phyloP scores from a whole-genome alignment of 2,329 filamentous ascomycete species.

The Clonostachys rhizophaga region DNA sequence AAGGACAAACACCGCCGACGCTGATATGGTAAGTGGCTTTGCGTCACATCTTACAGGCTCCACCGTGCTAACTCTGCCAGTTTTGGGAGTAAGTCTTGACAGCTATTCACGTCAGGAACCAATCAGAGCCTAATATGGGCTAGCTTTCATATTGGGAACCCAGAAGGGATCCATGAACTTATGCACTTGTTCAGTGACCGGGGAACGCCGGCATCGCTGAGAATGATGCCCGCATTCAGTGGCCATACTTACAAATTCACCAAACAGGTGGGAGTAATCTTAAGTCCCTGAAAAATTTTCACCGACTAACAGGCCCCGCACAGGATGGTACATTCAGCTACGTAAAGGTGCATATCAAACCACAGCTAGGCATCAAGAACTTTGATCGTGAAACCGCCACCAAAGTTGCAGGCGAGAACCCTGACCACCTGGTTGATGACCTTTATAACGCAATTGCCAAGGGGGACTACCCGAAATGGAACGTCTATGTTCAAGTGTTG shows the following conservation, averaged over 20 bases:
- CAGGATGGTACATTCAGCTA: conserved; percentile 63
- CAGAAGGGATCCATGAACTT: conserved; percentile 58
- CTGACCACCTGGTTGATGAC: conserved; percentile 60
- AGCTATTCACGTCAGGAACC: conserved; percentile 8
- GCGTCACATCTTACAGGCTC: neutral
- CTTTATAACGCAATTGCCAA: conserved; percentile 58
- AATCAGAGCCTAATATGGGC: neutral
- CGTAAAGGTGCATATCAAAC: conserved; percentile 60
- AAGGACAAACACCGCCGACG: conserved; percentile 64
- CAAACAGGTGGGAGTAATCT: conserved; percentile 27
- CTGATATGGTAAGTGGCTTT: conserved; percentile 39
- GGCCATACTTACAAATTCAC: conserved; percentile 64
- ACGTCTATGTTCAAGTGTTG: conserved; percentile 58
- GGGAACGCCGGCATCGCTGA: conserved; percentile 60
- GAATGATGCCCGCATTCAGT: conserved; percentile 65
- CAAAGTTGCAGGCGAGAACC: conserved; percentile 49
- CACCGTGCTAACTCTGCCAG: neutral
- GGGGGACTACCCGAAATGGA: conserved; percentile 60
- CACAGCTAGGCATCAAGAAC: conserved; percentile 57
- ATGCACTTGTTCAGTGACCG: conserved; percentile 65
- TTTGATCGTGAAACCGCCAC: conserved; percentile 53
- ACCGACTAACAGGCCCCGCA: neutral
- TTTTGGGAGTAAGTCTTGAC: conserved; percentile 42
- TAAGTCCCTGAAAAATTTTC: neutral
- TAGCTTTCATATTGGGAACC: conserved; percentile 24